Conservation (phyloP, 164 flowering plant genomes). For the Cinnamomum micranthum region DNA sequence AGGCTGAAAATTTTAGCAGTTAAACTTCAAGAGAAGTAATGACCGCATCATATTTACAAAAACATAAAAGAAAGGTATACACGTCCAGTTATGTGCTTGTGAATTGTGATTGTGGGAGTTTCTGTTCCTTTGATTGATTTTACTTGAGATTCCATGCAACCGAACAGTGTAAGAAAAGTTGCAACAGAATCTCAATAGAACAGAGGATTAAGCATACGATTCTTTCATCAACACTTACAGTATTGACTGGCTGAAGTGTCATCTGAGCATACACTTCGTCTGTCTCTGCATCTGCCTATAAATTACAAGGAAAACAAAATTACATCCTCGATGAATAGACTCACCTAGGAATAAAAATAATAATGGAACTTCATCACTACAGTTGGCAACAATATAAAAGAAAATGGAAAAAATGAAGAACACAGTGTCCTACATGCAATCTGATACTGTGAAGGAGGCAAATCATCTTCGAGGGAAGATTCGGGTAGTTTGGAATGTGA, state of each 20-base stretch:
- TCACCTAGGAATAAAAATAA: not conserved
- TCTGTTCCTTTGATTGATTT: too few relatives aligned
- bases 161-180: not conserved
- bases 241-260: slow-evolving; percentile 93
- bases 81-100: too few relatives aligned
- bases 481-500: slow-evolving; percentile 89
- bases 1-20: not conserved
- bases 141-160: not conserved
- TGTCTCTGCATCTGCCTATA: slow-evolving; percentile 93
- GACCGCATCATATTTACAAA: too few relatives aligned
- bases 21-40: not conserved
- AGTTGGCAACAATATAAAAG: too few relatives aligned
- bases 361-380: not conserved
- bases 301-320: slow-evolving; percentile 3
- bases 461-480: slow-evolving; percentile 78
- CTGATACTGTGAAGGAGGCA: slow-evolving; percentile 90
- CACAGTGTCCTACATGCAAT: slow-evolving; percentile 55
- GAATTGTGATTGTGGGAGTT: too few relatives aligned
- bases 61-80: too few relatives aligned
- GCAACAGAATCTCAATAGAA: not conserved
- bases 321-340: not conserved
- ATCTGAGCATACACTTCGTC: slow-evolving; percentile 99
- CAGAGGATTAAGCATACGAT: not conserved
- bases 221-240: not conserved
- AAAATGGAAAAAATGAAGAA: not conserved